Percentiles rank a stretch among this genome's conserved stretches.
phyloP scores from a whole-genome alignment of 257 asterid species.

The Ballota nigra region DNA sequence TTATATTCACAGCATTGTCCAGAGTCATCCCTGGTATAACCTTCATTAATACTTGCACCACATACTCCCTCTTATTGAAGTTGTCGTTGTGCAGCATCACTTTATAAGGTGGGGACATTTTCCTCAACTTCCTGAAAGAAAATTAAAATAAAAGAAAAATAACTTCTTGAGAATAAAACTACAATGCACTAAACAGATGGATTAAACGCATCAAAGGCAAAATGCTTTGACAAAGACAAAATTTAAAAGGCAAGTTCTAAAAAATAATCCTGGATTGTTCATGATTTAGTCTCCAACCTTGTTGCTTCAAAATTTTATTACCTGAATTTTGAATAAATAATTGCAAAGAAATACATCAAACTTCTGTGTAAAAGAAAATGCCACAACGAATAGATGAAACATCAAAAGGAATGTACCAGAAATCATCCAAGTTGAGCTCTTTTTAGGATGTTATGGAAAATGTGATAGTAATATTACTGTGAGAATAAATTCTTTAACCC shows the following conservation, averaged over 20 bases:
- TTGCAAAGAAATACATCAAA: conserved; percentile 1
- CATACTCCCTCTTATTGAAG: conserved; percentile 89
- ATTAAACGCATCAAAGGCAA: neutral
- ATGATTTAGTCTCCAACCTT: neutral
- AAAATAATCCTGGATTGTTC: conserved; percentile 1
- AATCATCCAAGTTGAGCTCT: neutral
- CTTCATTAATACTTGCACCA: conserved; percentile 95
- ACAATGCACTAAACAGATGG: neutral
- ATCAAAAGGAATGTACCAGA: neutral
- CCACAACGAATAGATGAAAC: neutral
- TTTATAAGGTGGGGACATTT: conserved; percentile 86
- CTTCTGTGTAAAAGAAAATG: no score
- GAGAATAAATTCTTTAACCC: neutral
- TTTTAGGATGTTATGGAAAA: neutral
- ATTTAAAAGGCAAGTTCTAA: neutral
- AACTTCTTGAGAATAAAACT: neutral
- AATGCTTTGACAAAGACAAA: neutral
- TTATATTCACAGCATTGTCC: conserved; percentile 87
- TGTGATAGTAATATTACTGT: neutral
- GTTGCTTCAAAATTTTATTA: neutral
- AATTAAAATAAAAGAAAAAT: neutral
- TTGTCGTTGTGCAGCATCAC: conserved; percentile 90
- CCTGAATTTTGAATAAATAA: neutral
- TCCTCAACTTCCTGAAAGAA: conserved; percentile 67
- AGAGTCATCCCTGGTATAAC: conserved; percentile 95